Evolutionary conservation across 1,284 basidiomycete species (phyloP).

Genomic region (Ceratobasidium sp.): DNA sequence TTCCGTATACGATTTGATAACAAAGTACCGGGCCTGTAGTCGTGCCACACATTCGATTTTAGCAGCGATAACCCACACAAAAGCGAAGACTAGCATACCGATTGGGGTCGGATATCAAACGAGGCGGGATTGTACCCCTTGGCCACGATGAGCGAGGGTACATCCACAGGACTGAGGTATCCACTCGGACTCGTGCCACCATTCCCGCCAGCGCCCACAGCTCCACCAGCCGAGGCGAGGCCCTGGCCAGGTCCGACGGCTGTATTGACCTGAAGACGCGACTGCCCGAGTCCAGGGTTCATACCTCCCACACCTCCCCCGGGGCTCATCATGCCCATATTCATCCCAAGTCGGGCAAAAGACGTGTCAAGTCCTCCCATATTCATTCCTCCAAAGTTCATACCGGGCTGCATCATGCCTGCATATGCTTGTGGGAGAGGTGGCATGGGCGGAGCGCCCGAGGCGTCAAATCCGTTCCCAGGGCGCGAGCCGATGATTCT

Average conservation of each 20-base stretch:
- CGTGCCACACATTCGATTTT: constrained; percentile 5
- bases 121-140: constrained; percentile 92
- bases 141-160: constrained; percentile 83
- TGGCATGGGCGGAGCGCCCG: constrained; percentile 69
- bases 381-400: constrained; percentile 36
- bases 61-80: too few relatives aligned
- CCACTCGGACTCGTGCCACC: constrained; percentile 47
- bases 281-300: constrained; percentile 23
- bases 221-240: constrained; percentile 54
- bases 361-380: constrained; percentile 27
- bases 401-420: constrained; percentile 56
- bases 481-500: constrained; percentile 64
- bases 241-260: constrained; percentile 50
- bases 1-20: constrained; percentile 98
- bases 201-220: constrained; percentile 50
- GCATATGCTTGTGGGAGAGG: constrained; percentile 76
- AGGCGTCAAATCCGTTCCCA: constrained; percentile 44
- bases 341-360: constrained; percentile 33
- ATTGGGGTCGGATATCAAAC: constrained; percentile 83
- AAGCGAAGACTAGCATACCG: constrained; percentile 61
- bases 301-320: neutral
- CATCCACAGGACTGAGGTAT: constrained; percentile 77
- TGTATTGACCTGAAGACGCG: constrained; percentile 26
- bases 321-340: constrained; percentile 34
- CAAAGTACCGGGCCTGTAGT: constrained; percentile 85